phyloP scores from a whole-genome alignment of 768 basidiomycete genomes.

The Heimioporus sp. region DNA sequence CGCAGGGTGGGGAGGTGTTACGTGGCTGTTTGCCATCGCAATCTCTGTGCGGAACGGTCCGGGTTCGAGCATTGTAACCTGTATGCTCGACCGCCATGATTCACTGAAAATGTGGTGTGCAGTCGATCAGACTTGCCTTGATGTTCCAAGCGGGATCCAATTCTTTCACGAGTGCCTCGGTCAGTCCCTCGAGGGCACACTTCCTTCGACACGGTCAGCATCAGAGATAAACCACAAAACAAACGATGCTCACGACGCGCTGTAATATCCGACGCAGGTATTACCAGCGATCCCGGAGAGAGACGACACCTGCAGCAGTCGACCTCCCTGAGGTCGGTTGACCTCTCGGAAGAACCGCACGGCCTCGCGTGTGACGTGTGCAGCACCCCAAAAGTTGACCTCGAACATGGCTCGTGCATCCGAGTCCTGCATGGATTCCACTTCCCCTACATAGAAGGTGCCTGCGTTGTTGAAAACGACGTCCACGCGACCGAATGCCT shows the following conservation, averaged over 20 bases:
- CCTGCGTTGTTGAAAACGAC: slow-evolving; percentile 40
- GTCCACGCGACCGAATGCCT: slow-evolving; percentile 34
- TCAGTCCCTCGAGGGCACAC: too few species aligned
- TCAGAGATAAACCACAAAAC: too few species aligned
- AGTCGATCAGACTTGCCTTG: too few species aligned
- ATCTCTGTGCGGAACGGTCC: too few species aligned
- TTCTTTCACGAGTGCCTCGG: too few species aligned
- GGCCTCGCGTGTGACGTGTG: slow-evolving; percentile 29
- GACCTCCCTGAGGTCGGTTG: slow-evolving; percentile 37
- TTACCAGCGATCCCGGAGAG: slow-evolving; percentile 13
- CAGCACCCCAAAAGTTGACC: slow-evolving; percentile 35
- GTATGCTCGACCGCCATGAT: too few species aligned
- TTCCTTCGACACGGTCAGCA: too few species aligned
- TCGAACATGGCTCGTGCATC: slow-evolving; percentile 35
- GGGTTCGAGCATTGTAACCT: too few species aligned
- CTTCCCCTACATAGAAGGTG: slow-evolving; percentile 25
- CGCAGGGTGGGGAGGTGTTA: too few species aligned
- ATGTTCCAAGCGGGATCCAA: too few species aligned
- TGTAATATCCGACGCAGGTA: slow-evolving; percentile 15
- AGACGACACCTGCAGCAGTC: slow-evolving; percentile 38
- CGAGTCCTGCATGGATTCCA: slow-evolving; percentile 32
- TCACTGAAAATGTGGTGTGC: too few species aligned
- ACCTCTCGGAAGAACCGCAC: slow-evolving; percentile 37
- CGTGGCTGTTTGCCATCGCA: too few species aligned
- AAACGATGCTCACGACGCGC: slow-evolving; percentile 21